Evolutionary conservation across 2,329 filamentous ascomycete species (phyloP).

Genomic region (Monilinia fructigena): DNA sequence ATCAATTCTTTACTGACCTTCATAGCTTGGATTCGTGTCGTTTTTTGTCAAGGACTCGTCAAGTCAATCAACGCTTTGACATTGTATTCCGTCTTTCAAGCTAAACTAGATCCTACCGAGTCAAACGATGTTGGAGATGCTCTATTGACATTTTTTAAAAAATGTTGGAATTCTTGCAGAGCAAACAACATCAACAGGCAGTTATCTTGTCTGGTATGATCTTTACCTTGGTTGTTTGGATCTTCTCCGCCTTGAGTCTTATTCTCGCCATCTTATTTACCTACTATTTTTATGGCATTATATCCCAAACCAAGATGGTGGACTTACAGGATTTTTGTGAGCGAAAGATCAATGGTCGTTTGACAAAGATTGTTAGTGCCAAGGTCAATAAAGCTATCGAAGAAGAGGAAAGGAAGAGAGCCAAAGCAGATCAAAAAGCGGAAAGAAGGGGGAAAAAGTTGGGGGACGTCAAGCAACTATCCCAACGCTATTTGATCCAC

Average conservation of each 20-base stretch:
- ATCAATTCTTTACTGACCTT: slow-evolving; percentile 25
- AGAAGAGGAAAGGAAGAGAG: slow-evolving; percentile 66
- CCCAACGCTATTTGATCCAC: slow-evolving; percentile 56
- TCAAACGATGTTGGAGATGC: slow-evolving; percentile 58
- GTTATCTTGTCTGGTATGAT: slow-evolving; percentile 86
- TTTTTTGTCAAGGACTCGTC: slow-evolving; percentile 87
- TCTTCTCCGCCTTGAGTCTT: slow-evolving; percentile 74
- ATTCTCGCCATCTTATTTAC: slow-evolving; percentile 73
- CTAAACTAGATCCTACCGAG: slow-evolving; percentile 64
- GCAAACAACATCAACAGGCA: slow-evolving; percentile 73
- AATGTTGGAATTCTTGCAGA: slow-evolving; percentile 75
- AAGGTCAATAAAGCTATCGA: slow-evolving; percentile 88
- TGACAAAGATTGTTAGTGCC: slow-evolving; percentile 78
- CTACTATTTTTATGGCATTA: slow-evolving; percentile 89
- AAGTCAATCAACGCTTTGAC: slow-evolving; percentile 88
- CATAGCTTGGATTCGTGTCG: slow-evolving; percentile 78
- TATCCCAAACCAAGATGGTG: slow-evolving; percentile 78
- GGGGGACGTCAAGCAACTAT: slow-evolving; percentile 63
- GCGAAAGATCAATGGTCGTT: slow-evolving; percentile 82
- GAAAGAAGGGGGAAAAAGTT: slow-evolving; percentile 54
- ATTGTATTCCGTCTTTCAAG: slow-evolving; percentile 76
- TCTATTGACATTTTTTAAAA: slow-evolving; percentile 72
- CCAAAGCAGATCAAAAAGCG: slow-evolving; percentile 49
- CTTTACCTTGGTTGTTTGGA: slow-evolving; percentile 88
- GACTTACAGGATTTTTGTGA: slow-evolving; percentile 85